phyloP scores from a whole-genome alignment of 2,329 filamentous ascomycete species.

The Furcasterigmium sp. region DNA sequence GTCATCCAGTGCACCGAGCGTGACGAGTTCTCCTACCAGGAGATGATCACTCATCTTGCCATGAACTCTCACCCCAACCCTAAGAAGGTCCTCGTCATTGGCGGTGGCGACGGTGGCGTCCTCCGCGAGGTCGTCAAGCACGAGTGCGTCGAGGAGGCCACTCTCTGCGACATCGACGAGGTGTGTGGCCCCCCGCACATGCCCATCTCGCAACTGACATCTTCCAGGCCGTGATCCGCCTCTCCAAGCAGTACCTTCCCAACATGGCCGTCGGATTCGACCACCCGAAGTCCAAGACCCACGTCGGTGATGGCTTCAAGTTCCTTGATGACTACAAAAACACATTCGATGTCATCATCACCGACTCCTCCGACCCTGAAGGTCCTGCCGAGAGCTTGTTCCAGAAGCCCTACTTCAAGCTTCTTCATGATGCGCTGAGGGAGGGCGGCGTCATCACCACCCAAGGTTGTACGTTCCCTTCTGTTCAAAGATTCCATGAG shows the following conservation, averaged over 20 bases:
- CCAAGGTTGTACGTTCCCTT: slow-evolving; percentile 98
- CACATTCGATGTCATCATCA: slow-evolving; percentile 98
- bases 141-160: slow-evolving; percentile 90
- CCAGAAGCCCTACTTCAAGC: slow-evolving; percentile 98
- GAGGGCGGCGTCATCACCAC: slow-evolving; percentile 98
- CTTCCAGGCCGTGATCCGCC: slow-evolving; percentile 79
- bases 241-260: slow-evolving; percentile 97
- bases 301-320: slow-evolving; percentile 97
- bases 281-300: slow-evolving; percentile 87
- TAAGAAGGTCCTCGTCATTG: slow-evolving; percentile 97
- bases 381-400: slow-evolving; percentile 94
- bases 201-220: slow-evolving; percentile 4
- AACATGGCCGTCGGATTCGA: slow-evolving; percentile 90
- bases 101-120: slow-evolving; percentile 94
- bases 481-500: slow-evolving; percentile 28
- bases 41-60: slow-evolving; percentile 99
- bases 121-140: slow-evolving; percentile 99
- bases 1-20: slow-evolving; percentile 98
- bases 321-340: slow-evolving; percentile 96
- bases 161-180: slow-evolving; percentile 98
- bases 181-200: slow-evolving; percentile 28
- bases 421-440: slow-evolving; percentile 81
- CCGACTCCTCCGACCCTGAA: slow-evolving; percentile 95
- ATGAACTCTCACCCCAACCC: slow-evolving; percentile 98
- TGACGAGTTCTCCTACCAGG: slow-evolving; percentile 99